Base-by-base conservation (phyloP, 805 yeast genomes). In the Candida berthetii region DNA sequence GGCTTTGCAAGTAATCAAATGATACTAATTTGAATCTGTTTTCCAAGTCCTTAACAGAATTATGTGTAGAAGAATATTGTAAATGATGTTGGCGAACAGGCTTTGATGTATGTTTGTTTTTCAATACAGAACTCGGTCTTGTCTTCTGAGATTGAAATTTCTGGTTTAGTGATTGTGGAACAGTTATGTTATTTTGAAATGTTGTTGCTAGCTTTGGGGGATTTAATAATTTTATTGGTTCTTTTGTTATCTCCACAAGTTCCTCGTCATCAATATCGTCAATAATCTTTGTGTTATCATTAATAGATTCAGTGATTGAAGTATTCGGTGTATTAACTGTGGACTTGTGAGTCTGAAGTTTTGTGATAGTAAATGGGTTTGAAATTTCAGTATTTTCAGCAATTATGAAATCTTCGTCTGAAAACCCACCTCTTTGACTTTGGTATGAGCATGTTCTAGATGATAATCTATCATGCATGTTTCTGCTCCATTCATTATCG, bases 341-440 rank as follows among this genome's bases (percentile, higher is more conserved):
- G 9, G 7, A 8, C 5, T 9, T 3, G 7, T 31, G 15, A 15
- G 33, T 3, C 17, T 31, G 34, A 16, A 31, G 19, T 31, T 56
- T 56, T 2, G 52, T 19, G 4, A 48, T 36, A 1, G 45, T 42
- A 45, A 54, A 55, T 1, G 62, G 59, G 36, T 56, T 57, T 1
- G 55, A 49, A 2, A 53, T 29, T 1, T 42, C 35, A 1, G 48
- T 44, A 33, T 48, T 45, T 8, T 43, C 40, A 1, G 45, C 25
- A 3, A 45, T 31, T 2, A 39, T 22, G 13, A 45, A 13, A 38
- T 45, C 51, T 28, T 51, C 51, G 27, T 48, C 44, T 3, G 22
- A 11, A 9, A 17, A 17, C 1, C 15, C 15, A 2, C n/a, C 2
- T 25, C 28, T 34, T 6, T 40, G 31, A 18, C 18, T 20, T 9